Percentiles rank a stretch among this genome's conserved stretches.
Evolutionary conservation across 768 basidiomycete species (phyloP).

Genomic region (Amanita exitialis): DNA sequence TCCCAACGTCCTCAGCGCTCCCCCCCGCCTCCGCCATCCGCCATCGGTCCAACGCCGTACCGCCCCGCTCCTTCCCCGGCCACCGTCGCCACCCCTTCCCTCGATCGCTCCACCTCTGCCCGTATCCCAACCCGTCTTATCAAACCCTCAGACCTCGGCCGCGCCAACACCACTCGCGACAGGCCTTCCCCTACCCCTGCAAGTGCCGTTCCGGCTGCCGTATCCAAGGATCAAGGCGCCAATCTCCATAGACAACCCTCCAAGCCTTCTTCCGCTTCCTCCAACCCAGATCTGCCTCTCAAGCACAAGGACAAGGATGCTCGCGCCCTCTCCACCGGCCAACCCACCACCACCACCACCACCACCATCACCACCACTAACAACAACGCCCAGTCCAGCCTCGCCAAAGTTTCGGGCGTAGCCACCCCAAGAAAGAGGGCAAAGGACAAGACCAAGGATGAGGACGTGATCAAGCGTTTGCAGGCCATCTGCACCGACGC

Average conservation of each 20-base stretch:
- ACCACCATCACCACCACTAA: slow-evolving; percentile 20
- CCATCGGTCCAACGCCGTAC: slow-evolving; percentile 44
- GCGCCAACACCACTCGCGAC: slow-evolving; percentile 63
- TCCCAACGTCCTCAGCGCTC: slow-evolving; percentile 23
- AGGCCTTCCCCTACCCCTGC: slow-evolving; percentile 37
- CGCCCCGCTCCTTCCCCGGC: slow-evolving; percentile 75
- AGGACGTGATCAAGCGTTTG: slow-evolving; percentile 85
- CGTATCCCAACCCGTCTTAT: slow-evolving; percentile 51
- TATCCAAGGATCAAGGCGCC: too few species aligned
- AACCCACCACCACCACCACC: slow-evolving; percentile 27
- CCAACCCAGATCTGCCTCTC: slow-evolving; percentile 46
- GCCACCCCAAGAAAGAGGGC: slow-evolving; percentile 81
- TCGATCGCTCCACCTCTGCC: slow-evolving; percentile 86
- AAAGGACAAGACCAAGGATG: slow-evolving; percentile 76
- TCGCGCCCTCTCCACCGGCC: slow-evolving; percentile 10
- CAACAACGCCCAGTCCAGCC: slow-evolving; percentile 48
- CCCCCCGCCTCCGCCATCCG: slow-evolving; percentile 37
- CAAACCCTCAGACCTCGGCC: slow-evolving; percentile 42
- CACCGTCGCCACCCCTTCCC: slow-evolving; percentile 46
- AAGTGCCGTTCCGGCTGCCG: not conserved
- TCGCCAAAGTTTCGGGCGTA: slow-evolving; percentile 61
- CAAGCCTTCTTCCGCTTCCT: slow-evolving; percentile 48
- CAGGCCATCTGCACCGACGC: slow-evolving; percentile 96
- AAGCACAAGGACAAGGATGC: slow-evolving; percentile 17
- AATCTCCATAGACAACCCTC: slow-evolving; percentile 17